A percentile compares a stretch with the other conserved stretches of the same genome.
These are phyloP conservation scores for Aphanomyces astaci DNA, from an alignment of 352 stramenopile species.

Conservation along the genomic window DNA sequence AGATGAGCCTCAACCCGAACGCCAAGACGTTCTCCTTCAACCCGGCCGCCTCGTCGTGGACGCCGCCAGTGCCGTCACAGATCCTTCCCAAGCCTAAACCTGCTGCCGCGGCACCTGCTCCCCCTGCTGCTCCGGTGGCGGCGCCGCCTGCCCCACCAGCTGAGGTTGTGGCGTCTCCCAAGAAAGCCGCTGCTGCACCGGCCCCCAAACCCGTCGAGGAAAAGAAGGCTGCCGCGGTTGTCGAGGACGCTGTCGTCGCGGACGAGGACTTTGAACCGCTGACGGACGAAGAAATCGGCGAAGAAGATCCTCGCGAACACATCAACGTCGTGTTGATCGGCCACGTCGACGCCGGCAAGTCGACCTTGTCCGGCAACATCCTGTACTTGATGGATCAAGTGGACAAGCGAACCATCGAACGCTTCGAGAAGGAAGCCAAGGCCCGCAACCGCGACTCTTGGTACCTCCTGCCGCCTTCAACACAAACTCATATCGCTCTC, in stretches of 20 bases:
- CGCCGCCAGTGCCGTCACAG: conserved; percentile 32
- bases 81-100: conserved; percentile 3
- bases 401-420: conserved; percentile 99
- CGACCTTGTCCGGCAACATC: conserved; percentile 96
- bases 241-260: background rate
- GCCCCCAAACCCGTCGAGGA: conserved; percentile 1
- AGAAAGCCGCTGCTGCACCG: conserved; percentile 16
- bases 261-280: conserved; percentile 37
- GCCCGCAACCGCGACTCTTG: conserved; percentile 70
- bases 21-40: conserved; percentile 79
- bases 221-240: conserved; percentile 12
- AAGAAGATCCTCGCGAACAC: conserved; percentile 95
- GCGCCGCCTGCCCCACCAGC: conserved; percentile 10
- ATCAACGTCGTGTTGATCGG: conserved; percentile 99
- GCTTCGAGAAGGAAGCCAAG: conserved; percentile 97
- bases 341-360: conserved; percentile 98
- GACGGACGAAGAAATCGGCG: conserved; percentile 52
- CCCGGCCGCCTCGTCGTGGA: conserved; percentile 48
- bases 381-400: conserved; percentile 98
- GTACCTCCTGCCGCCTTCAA: conserved; percentile 9
- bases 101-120: conserved; percentile 36
- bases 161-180: conserved; percentile 16
- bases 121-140: conserved; percentile 26
- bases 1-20: conserved; percentile 37
- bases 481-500: background rate